Base-by-base conservation (phyloP, 2,329 filamentous ascomycete genomes). In the Ophiostoma ips region DNA sequence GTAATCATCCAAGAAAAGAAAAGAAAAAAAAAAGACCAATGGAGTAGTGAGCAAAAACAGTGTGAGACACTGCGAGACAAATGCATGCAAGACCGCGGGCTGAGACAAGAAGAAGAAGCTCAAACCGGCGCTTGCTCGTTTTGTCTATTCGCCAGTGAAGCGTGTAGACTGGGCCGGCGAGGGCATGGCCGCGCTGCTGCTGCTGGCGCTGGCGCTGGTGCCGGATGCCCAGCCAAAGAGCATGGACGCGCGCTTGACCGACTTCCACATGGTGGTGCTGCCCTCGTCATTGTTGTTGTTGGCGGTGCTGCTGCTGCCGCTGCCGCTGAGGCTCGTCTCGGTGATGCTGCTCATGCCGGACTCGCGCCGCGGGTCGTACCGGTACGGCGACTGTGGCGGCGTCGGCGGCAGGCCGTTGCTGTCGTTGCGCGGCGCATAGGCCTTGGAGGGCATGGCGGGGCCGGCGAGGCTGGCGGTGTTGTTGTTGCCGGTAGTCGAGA, bases 371-470 rank as follows among this genome's bases (percentile, higher is more conserved):
- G 43, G 40, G 18, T 52, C 46, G 47, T 38, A 19, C 28, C 46
- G 40, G 16, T 34, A 40, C 4, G 53, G 53, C 31, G 53, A 55
- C 31, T 44, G 48, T 3, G 53, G 53, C 5, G 53, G 53, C 9
- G 53, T 53, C 1, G 53, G 53, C 4, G 51, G 53, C 15, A 53
- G 28, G 35, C 49, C 31, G 10, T 34, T 1, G 11, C 34, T 21
- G 24, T 13, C 19, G 35, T 18, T 12, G 50, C 9, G 30, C 18
- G 21, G 18, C 13, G 46, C 16, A 6, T 24, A 18, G 1, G 24
- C 16, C 8, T 33, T 41, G 13, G 41, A 16, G 3, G 36, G 21
- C 30, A 15, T 18, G 2, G 50, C 40, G 33, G n/a, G 9, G 46
- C 18, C 3, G 19, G 7, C 1, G 13, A 6, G 24, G 24, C 24